Base-by-base conservation (phyloP, 2,329 filamentous ascomycete species). In the Paradendryphiella salina region DNA sequence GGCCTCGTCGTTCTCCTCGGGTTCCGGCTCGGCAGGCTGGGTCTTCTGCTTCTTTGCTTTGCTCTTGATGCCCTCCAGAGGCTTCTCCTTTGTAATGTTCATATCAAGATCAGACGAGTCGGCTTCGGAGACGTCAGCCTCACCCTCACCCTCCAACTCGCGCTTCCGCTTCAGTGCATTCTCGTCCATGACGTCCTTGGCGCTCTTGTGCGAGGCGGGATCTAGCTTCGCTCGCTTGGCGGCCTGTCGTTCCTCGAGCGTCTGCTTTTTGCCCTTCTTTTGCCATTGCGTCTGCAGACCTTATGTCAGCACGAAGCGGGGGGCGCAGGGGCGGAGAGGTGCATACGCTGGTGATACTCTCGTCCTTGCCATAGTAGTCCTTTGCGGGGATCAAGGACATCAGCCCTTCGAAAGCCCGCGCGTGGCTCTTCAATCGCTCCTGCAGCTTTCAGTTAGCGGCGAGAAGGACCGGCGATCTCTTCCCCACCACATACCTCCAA, bases 131-230 rank as follows among this genome's bases (percentile, higher is more conserved):
- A 59, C 52, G 23, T 85, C 76, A 2, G 35, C 28, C 17, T 85
- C 76, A 13, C 18, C 34, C 14, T 51, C 48, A 57, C 87, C 84
- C 46, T 85, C 83, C 21, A 88, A 79, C 76, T 96, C 76, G 21
- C 77, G 73, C 66, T 79, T 96, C 52, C 90, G 84, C 79, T 96
- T 96, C 65, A 76, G 77, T 45, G 82, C 82, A 47, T 89, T 90
- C 61, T 96, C 92, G 61, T 95, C 90, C 84, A 96, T 87, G 55
- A 96, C 85, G 73, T 97, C 92, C 73, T 96, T 93, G 54, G 91
- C 93, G 59, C 85, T 94, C 79, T 95, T 94, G 60, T 87, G 86
- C 67, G 90, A 91, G 60, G 93, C 90, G 20, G 94, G 92, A 66
- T 97, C 90, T 33, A 97, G 82, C 77, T 96, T 97, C 53, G 88